Evolutionary conservation across 164 flowering plant species (phyloP), one percentile per base, ranked within the genome.

Genomic region (Vitis labrusca): DNA sequence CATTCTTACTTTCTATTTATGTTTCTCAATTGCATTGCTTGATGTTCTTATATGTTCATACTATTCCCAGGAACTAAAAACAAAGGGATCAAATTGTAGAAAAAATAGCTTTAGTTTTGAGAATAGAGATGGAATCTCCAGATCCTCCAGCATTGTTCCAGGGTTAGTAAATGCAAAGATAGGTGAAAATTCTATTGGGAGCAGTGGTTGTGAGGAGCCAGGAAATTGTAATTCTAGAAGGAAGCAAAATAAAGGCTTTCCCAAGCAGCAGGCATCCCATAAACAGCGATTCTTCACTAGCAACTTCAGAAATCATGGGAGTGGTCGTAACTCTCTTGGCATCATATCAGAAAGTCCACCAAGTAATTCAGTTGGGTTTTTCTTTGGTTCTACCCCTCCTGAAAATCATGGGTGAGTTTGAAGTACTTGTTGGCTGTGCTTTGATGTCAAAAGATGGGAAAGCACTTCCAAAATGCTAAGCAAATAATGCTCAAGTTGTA

Each of bases 321-420:
- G 77, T 74, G 81, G 76, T 65, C 90, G 82, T 52, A 88, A 81
- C 59, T 76, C 88, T 70, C 74, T 71, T 69, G 95, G 88, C 49
- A 49, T 76, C 27, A 55, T 91, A 69, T 86, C 98, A 73, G 99
- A 92, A 81, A 95, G 98, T 81, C 98, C 99, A 30, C 98, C 99
- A 1, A 90, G 89, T 77, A 84, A 83, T 78, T 89, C 98, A 17
- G 86, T 95, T 76, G 99, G 99, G 15, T 95, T 79, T 77, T 92
- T 90, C 90, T 95, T 95, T 82, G 85, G 98, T 64, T 88, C 97
- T 53, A 92, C 98, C 3, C 97, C 98, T 27, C 98, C 97, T 29
- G 98, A 95, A 66, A 86, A 74, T 79, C 86, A 86, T 69, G 81
- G 93, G 99, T 95, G 61, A 78, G 89, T 81, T 59, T 55, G 30